Evolutionary conservation across 768 basidiomycete species (phyloP).

Genomic region (Sarcodon sp.): DNA sequence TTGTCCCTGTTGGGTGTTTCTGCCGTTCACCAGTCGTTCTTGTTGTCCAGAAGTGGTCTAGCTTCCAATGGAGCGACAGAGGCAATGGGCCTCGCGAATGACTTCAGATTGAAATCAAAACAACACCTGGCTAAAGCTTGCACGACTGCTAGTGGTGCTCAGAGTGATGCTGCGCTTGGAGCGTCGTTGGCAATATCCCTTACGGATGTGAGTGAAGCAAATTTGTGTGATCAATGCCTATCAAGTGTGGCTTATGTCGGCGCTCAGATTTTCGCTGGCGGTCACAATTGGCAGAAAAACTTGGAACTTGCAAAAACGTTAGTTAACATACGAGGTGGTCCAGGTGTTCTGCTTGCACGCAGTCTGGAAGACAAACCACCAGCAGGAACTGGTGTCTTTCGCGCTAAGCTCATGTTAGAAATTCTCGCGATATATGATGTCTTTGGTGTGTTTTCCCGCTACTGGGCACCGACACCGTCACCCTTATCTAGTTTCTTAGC

Average conservation of each 20-base stretch:
- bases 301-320: constrained; percentile 24
- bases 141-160: constrained; percentile 15
- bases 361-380: constrained; percentile 10
- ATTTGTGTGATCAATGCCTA: constrained; percentile 4
- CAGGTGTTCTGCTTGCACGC: constrained; percentile 22
- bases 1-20: constrained; percentile 25
- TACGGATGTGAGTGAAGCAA: constrained; percentile 22
- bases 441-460: constrained; percentile 16
- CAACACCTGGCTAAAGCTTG: constrained; percentile 19
- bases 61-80: constrained; percentile 10
- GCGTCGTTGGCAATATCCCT: constrained; percentile 17
- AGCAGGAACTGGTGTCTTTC: constrained; percentile 15
- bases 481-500: constrained; percentile 11
- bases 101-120: constrained; percentile 21
- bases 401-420: constrained; percentile 25
- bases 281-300: constrained; percentile 23
- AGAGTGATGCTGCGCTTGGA: constrained; percentile 16
- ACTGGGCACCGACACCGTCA: constrained; percentile 4
- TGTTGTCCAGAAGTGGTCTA: constrained; percentile 20
- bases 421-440: constrained; percentile 29
- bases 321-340: constrained; percentile 29
- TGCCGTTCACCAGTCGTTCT: constrained; percentile 29
- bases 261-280: constrained; percentile 29
- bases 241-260: constrained; percentile 4
- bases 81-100: constrained; percentile 22